Evolutionary conservation across 2,329 filamentous ascomycete genomes (phyloP).

Genomic region (Colletotrichum australisinense): DNA sequence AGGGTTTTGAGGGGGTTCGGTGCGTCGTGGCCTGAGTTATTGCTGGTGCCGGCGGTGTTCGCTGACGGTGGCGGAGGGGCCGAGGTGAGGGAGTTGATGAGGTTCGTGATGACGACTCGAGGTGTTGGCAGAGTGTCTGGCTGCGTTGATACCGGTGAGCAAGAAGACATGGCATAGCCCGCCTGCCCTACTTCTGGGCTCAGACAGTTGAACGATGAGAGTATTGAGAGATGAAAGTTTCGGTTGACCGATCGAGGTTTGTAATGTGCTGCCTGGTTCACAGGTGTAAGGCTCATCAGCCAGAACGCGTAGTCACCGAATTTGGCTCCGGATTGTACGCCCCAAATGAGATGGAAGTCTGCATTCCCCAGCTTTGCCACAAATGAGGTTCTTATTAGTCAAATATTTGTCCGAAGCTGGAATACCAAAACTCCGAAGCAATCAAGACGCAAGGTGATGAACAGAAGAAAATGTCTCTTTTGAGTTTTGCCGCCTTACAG

Average conservation of each 20-base stretch:
- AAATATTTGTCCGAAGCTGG: background rate
- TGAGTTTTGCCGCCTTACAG: slow-evolving; percentile 31
- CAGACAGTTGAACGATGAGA: background rate
- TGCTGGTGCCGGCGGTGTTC: background rate
- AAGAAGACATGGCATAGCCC: background rate
- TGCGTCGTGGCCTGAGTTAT: slow-evolving; percentile 33
- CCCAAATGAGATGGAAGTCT: background rate
- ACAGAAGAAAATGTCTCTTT: slow-evolving; percentile 20
- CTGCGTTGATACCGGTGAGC: background rate
- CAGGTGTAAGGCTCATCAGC: background rate
- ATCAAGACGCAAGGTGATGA: background rate
- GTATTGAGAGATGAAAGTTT: background rate
- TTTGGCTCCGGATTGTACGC: background rate
- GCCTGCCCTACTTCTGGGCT: background rate
- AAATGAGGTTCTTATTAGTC: background rate
- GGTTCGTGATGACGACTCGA: slow-evolving; percentile 59
- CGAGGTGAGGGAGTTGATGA: slow-evolving; percentile 56
- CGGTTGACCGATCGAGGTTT: background rate
- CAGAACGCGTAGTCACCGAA: background rate
- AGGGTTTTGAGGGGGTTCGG: slow-evolving; percentile 41
- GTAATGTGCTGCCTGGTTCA: background rate
- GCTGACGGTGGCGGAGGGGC: slow-evolving; percentile 39
- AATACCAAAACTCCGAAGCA: background rate
- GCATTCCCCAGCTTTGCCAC: background rate
- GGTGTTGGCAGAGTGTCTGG: slow-evolving; percentile 48